phyloP scores from a whole-genome alignment of 495 filamentous ascomycete genomes.

The Aspergillus biplanus region DNA sequence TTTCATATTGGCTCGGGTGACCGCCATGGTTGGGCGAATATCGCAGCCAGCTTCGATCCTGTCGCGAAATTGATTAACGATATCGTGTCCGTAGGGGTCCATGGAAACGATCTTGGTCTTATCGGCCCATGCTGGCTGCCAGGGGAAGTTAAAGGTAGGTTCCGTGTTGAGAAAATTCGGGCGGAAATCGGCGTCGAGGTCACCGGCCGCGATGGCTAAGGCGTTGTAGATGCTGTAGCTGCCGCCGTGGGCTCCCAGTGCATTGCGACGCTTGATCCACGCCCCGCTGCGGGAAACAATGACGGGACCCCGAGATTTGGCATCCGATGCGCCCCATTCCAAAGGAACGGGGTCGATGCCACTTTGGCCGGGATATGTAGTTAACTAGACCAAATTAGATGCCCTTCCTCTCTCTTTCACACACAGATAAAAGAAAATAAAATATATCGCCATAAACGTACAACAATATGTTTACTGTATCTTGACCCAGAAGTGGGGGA shows the following conservation, averaged over 20 bases:
- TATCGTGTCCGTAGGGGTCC: conserved; percentile 90
- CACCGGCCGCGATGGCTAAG: conserved; percentile 86
- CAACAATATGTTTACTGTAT: conserved; percentile 51
- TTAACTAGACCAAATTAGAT: conserved; percentile 47
- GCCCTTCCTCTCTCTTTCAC: not conserved
- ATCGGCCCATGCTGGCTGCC: conserved; percentile 87
- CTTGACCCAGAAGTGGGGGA: conserved; percentile 29
- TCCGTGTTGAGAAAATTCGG: conserved; percentile 95
- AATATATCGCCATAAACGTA: conserved; percentile 25
- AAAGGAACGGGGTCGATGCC: conserved; percentile 89
- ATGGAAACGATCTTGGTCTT: conserved; percentile 96
- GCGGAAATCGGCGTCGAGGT: conserved; percentile 81
- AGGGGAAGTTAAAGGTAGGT: conserved; percentile 84
- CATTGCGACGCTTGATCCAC: conserved; percentile 86
- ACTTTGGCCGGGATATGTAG: conserved; percentile 91
- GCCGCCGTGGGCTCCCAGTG: conserved; percentile 87
- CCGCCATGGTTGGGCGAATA: conserved; percentile 90
- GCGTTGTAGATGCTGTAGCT: conserved; percentile 99
- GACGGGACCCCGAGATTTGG: conserved; percentile 79
- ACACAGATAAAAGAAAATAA: not conserved
- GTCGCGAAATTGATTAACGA: conserved; percentile 45
- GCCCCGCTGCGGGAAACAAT: conserved; percentile 77
- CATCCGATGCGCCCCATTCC: conserved; percentile 83
- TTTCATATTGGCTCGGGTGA: conserved; percentile 97
- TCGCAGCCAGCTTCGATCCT: conserved; percentile 74